These are phyloP conservation scores for Eutypa lata DNA, from an alignment of 2,329 filamentous ascomycete species.

Conservation along the genomic window DNA sequence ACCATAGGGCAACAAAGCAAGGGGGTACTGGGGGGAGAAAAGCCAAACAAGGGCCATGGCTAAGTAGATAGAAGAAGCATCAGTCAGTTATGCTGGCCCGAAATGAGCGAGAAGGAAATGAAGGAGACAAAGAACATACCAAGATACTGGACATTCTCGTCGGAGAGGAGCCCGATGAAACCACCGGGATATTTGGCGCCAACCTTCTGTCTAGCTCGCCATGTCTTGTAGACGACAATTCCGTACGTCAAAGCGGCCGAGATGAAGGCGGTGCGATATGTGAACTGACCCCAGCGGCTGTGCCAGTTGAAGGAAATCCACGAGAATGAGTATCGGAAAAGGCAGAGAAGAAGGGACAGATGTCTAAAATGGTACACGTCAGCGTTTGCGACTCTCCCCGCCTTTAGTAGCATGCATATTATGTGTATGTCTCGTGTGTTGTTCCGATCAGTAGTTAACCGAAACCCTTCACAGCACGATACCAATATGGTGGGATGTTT, in stretches of 20 bases:
- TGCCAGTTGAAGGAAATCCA: constrained; percentile 88
- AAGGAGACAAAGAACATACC: constrained; percentile 54
- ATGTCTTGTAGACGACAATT: constrained; percentile 98
- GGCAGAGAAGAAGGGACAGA: constrained; percentile 77
- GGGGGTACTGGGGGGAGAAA: constrained; percentile 80
- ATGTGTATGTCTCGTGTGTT: neutral
- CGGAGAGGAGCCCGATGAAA: constrained; percentile 64
- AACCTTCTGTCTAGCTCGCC: constrained; percentile 77
- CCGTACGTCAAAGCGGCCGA: constrained; percentile 90
- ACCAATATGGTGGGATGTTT: too few relatives aligned
- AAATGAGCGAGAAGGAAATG: constrained; percentile 3
- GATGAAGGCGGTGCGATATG: constrained; percentile 87
- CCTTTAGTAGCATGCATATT: neutral
- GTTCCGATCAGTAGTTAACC: neutral
- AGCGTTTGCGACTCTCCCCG: constrained; percentile 5
- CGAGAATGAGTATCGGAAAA: constrained; percentile 78
- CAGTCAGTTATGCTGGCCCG: constrained; percentile 4
- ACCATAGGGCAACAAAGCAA: constrained; percentile 88
- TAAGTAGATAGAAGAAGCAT: constrained; percentile 11
- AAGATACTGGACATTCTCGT: constrained; percentile 98
- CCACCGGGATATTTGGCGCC: constrained; percentile 61
- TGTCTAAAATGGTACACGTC: constrained; percentile 57
- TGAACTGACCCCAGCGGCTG: constrained; percentile 71
- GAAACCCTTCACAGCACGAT: constrained; percentile 9
- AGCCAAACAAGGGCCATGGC: constrained; percentile 96